Evolutionary conservation across 768 basidiomycete species (phyloP).

Genomic region (Phanerochaete sordida): DNA sequence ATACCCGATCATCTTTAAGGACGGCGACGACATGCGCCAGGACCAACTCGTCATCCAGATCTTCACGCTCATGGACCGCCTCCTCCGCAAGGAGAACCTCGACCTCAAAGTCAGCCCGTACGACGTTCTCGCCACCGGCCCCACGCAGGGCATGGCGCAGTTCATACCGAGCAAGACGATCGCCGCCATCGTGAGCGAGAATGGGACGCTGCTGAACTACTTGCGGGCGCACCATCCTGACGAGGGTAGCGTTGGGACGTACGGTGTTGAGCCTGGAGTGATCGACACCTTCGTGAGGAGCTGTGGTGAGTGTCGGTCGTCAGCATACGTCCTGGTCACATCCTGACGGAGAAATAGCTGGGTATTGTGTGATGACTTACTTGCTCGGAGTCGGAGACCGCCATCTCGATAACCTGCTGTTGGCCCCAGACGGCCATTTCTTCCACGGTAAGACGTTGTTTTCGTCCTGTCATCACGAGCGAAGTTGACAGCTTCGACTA

Average conservation of each 20-base stretch:
- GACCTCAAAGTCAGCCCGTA: slow-evolving; percentile 91
- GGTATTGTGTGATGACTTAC: slow-evolving; percentile 97
- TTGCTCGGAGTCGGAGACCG: slow-evolving; percentile 95
- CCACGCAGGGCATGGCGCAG: slow-evolving; percentile 92
- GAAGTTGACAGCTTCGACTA: slow-evolving; percentile 62
- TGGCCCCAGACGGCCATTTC: slow-evolving; percentile 95
- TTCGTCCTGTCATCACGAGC: slow-evolving; percentile 1
- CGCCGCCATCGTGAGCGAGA: slow-evolving; percentile 90
- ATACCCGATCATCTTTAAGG: slow-evolving; percentile 97
- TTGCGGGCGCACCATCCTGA: slow-evolving; percentile 84
- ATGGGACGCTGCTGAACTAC: slow-evolving; percentile 85
- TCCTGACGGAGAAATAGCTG: slow-evolving; percentile 51
- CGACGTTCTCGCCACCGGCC: slow-evolving; percentile 89
- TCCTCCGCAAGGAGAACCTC: slow-evolving; percentile 91
- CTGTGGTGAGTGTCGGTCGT: slow-evolving; percentile 65
- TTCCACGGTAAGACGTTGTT: slow-evolving; percentile 78
- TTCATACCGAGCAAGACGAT: slow-evolving; percentile 96
- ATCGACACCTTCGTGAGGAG: slow-evolving; percentile 96
- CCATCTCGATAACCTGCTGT: slow-evolving; percentile 90
- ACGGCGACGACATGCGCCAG: slow-evolving; percentile 97
- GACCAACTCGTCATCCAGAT: slow-evolving; percentile 97
- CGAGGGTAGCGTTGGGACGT: slow-evolving; percentile 91
- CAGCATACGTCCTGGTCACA: neutral
- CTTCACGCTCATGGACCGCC: slow-evolving; percentile 96
- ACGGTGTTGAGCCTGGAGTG: slow-evolving; percentile 90